A percentile compares a stretch with the other conserved stretches of the same genome.
Conservation (phyloP, 2,329 filamentous ascomycete species). For the Claviceps pusilla region DNA sequence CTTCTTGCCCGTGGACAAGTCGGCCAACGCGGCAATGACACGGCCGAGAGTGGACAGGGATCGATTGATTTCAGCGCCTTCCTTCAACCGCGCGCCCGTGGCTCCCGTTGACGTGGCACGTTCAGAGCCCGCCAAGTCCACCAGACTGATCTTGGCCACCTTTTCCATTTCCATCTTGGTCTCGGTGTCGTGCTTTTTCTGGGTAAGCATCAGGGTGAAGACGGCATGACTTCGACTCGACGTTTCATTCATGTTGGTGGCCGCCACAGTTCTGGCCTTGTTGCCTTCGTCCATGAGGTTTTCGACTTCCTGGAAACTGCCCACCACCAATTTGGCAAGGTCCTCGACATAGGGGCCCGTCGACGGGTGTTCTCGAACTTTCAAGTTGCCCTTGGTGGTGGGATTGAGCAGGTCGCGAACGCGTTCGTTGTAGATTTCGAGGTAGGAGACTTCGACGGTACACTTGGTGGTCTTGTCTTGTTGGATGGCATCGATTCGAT, state of each 20-base stretch:
- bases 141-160: constrained; percentile 92
- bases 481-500: constrained; percentile 58
- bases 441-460: constrained; percentile 93
- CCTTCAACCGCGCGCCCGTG: constrained; percentile 85
- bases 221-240: constrained; percentile 96
- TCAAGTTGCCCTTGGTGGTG: constrained; percentile 86
- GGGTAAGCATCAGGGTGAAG: constrained; percentile 88
- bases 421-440: constrained; percentile 98
- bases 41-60: constrained; percentile 91
- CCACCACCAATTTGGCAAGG: constrained; percentile 83
- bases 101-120: constrained; percentile 93
- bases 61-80: constrained; percentile 96
- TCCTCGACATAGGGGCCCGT: constrained; percentile 98
- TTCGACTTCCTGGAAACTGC: constrained; percentile 89
- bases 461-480: constrained; percentile 64
- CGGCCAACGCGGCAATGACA: constrained; percentile 90
- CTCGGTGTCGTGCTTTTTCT: constrained; percentile 79
- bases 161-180: constrained; percentile 97
- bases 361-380: constrained; percentile 93
- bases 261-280: constrained; percentile 92
- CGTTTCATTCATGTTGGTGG: constrained; percentile 99
- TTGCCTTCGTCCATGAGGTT: constrained; percentile 98
- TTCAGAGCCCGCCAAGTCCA: constrained; percentile 95
- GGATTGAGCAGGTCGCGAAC: constrained; percentile 93
- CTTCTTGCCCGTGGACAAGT: constrained; percentile 74